Evolutionary conservation across 1,284 basidiomycete species (phyloP), one percentile per base, ranked within the genome.

Genomic region (Stygiomarasmius scandens): DNA sequence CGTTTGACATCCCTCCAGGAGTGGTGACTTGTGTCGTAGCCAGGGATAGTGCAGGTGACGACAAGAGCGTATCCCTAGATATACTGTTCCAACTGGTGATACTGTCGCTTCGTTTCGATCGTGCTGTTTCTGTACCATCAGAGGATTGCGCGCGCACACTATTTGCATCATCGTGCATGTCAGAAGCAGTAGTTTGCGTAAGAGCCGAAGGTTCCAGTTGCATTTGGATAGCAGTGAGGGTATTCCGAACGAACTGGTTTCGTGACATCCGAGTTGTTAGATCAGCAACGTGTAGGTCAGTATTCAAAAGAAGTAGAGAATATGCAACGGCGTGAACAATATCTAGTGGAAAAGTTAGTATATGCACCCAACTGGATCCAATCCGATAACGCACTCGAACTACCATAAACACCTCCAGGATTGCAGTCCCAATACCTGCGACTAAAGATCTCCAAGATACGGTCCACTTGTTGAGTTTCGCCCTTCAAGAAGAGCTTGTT

Each of bases 391-490:
- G 69, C 66, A 94, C 93, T 90, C 3, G 92, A 80, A 62, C 86
- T 92, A 27, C 93, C 92, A 70, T 92, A 96, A 6, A 93, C 68
- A 23, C 85, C 84, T 2, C 77, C 77, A 0, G 92, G 89, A 70
- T 99, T 98, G 70, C 93, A 95, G 52, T 95, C 89, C 83, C 88
- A 95, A 73, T 92, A 99, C 8, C 94, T 84, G 47, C 86, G 79
- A 61, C 91, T 92, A 67, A 99, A 98, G 60, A 90, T 90, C 63
- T 92, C 92, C 19, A 99, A 80, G 64, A 99, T 97, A 44, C 96
- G 88, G 72, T 99, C 97, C 38, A 99, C 90, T 74, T 98, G 96
- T 70, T 99, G 97, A 0, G 96, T 97, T 75, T 99, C 96, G 1
- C 90, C 96, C 69, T 95, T 95, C 58, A 99, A 82, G 71, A 86